Base-by-base conservation (phyloP, 2,329 filamentous ascomycete genomes). In the Fusarium dimerum region DNA sequence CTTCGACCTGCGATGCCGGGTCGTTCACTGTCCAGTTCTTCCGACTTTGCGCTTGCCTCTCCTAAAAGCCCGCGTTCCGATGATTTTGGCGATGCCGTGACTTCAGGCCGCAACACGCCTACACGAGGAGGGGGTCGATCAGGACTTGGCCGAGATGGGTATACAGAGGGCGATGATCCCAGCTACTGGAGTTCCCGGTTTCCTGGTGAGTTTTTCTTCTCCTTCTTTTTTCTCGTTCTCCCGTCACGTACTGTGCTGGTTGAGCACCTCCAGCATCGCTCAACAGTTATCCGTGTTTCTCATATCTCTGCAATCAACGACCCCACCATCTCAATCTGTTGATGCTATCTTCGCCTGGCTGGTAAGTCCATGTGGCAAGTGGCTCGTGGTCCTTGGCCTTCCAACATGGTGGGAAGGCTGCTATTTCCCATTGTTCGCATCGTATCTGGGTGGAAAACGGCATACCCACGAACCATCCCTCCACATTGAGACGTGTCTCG, bases 21-120 rank as follows among this genome's bases (percentile, higher is more conserved):
- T 45, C 75, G 75, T 50, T 73, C 71, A 42, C 66, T 77, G 54
- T 80, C 79, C 49, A 76, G 70, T 62, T 78, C 77, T 12, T 78
- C 78, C 40, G 76, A 78, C 42, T 58, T 71, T 67, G 16, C 60
- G 70, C 43, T 52, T 42, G 38, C 45, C 26, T 60, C 64, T 18
- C 62, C 60, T 52, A 50, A 63, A 48, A 67, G 64, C 45, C 61
- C 59, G 41, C 59, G 60, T 45, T 68, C 66, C 20, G 68, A 68
- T 43, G 68, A 68, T 30, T 50, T 69, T 66, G 59, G 71, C 68
- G 63, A 64, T 30, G 45, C 59, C 9, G 54, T 54, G 12, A 42
- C 52, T 17, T 71, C 69, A 38, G 63, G 59, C 32, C 66, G 66
- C 36, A 62, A 62, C 47, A 70, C 67, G n/a, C 67, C 66, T 43